These are phyloP conservation scores for Ceratocystis diversiconidia DNA, from an alignment of 2,329 filamentous ascomycete genomes.

Conservation along the genomic window DNA sequence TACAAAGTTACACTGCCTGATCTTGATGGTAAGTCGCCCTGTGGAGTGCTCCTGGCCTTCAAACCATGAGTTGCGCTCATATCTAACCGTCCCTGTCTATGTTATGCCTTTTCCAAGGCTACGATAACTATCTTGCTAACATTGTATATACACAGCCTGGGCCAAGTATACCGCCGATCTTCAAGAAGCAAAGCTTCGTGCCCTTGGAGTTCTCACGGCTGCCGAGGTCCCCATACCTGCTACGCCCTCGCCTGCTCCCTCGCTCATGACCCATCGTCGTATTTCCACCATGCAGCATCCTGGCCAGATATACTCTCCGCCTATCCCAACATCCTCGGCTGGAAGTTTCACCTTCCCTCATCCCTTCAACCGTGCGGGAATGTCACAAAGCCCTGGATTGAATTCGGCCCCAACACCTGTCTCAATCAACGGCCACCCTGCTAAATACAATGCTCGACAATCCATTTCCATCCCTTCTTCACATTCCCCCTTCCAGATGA, in stretches of 20 bases:
- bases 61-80: neutral
- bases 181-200: conserved; percentile 81
- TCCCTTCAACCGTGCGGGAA: conserved; percentile 46
- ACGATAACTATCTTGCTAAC: conserved; percentile 9
- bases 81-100: neutral
- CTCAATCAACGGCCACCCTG: conserved; percentile 46
- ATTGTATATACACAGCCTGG: conserved; percentile 32
- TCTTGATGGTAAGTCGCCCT: conserved; percentile 38
- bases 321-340: conserved; percentile 55
- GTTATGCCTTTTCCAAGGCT: neutral
- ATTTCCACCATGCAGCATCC: conserved; percentile 57
- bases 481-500: conserved; percentile 53
- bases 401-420: conserved; percentile 57
- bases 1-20: conserved; percentile 57
- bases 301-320: conserved; percentile 67
- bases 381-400: conserved; percentile 47
- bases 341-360: conserved; percentile 39
- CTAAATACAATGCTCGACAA: conserved; percentile 53
- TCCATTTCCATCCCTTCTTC: conserved; percentile 53
- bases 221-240: conserved; percentile 53
- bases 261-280: conserved; percentile 16
- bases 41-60: too few relatives aligned
- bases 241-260: conserved; percentile 12
- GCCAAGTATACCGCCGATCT: conserved; percentile 69
- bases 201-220: conserved; percentile 71